phyloP scores from a whole-genome alignment of 495 filamentous ascomycete species.

The Cercophora sp. region DNA sequence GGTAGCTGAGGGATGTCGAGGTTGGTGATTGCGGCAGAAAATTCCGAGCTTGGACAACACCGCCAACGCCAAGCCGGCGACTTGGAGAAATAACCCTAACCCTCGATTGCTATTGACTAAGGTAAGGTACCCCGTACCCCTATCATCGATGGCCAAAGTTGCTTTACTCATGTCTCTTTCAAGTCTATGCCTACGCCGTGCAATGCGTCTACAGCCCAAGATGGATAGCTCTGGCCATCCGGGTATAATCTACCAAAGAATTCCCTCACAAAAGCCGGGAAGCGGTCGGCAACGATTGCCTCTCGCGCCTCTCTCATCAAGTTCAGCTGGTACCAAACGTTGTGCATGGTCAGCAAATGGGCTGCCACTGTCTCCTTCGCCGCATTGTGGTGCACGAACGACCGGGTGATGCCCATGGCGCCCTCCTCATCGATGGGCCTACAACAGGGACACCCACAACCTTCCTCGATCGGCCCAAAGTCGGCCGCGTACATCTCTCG shows the following conservation, averaged over 20 bases:
- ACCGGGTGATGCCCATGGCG: conserved; percentile 78
- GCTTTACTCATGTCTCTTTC: conserved; percentile 20
- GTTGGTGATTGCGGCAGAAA: conserved; percentile 12
- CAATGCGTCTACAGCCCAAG: conserved; percentile 84
- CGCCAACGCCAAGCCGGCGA: neutral
- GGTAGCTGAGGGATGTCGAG: neutral
- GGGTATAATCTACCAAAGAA: conserved; percentile 73
- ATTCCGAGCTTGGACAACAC: conserved; percentile 16
- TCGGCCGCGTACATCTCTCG: conserved; percentile 71
- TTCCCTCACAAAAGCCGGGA: conserved; percentile 69
- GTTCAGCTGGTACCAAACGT: conserved; percentile 82
- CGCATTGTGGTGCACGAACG: conserved; percentile 86
- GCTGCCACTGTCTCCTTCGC: conserved; percentile 95
- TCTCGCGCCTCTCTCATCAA: conserved; percentile 72
- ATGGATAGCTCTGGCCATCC: conserved; percentile 64
- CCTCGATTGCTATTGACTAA: neutral
- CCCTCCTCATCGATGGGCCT: conserved; percentile 55
- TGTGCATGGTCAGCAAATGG: conserved; percentile 91
- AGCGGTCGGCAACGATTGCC: conserved; percentile 78
- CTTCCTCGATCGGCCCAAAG: conserved; percentile 76
- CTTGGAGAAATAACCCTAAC: conserved; percentile 22
- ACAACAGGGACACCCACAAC: conserved; percentile 78
- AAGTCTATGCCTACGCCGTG: conserved; percentile 82
- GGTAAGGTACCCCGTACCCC: no score
- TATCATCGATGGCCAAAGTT: neutral